phyloP scores from a whole-genome alignment of 139 green algal species.

The Picochlorum sp. region DNA sequence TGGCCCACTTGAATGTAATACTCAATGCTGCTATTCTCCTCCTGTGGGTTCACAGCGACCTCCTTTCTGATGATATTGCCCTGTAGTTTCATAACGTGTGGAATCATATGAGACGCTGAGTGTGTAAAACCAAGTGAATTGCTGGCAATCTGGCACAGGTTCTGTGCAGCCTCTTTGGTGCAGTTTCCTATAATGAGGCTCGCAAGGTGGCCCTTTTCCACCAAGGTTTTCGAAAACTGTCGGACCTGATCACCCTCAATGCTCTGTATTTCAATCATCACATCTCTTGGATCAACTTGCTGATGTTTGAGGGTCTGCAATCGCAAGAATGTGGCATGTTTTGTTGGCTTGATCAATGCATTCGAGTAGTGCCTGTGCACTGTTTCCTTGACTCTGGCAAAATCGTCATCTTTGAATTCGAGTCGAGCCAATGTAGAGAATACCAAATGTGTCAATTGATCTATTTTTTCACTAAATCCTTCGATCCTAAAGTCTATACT shows the following conservation, averaged over 20 bases:
- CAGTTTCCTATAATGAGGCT: slow-evolving; percentile 75
- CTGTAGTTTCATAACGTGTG: not conserved
- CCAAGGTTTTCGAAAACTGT: slow-evolving; percentile 24
- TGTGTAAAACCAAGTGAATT: not conserved
- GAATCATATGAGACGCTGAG: not conserved
- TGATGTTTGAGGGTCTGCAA: slow-evolving; percentile 44
- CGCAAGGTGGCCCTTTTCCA: slow-evolving; percentile 61
- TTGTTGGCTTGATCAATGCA: slow-evolving; percentile 60
- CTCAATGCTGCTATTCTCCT: slow-evolving; percentile 81
- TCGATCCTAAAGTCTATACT: slow-evolving; percentile 72
- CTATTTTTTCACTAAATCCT: slow-evolving; percentile 87
- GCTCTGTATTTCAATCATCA: slow-evolving; percentile 18
- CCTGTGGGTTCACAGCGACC: slow-evolving; percentile 60
- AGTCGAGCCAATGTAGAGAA: slow-evolving; percentile 47
- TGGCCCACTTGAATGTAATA: slow-evolving; percentile 51
- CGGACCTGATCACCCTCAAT: slow-evolving; percentile 12
- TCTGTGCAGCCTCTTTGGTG: slow-evolving; percentile 30
- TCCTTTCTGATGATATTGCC: not conserved
- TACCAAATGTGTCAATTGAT: slow-evolving; percentile 47
- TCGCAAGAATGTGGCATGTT: slow-evolving; percentile 71
- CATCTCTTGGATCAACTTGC: slow-evolving; percentile 27
- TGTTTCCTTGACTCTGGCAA: slow-evolving; percentile 57
- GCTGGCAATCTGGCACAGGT: slow-evolving; percentile 8
- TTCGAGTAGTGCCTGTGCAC: slow-evolving; percentile 73
- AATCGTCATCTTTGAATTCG: slow-evolving; percentile 24